phyloP scores from a whole-genome alignment of 2,329 filamentous ascomycete species.

The Aspergillus sojae region DNA sequence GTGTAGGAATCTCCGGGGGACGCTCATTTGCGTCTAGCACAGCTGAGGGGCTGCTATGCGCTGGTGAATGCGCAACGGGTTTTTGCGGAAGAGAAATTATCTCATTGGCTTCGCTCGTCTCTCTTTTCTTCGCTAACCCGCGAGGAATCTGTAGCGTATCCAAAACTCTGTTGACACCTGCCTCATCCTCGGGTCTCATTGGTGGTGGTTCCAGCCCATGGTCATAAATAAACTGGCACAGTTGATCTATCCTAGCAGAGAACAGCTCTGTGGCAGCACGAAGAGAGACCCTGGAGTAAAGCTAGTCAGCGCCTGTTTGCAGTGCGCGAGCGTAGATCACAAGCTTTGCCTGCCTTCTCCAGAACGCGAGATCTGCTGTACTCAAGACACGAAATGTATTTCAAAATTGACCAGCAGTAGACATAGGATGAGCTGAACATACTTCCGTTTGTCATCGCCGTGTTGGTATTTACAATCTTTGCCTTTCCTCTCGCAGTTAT shows the following conservation, averaged over 20 bases:
- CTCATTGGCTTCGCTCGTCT: neutral
- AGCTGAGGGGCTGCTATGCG: slow-evolving; percentile 17
- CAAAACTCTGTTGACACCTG: slow-evolving; percentile 40
- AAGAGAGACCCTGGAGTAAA: slow-evolving; percentile 35
- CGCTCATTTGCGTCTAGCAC: slow-evolving; percentile 4
- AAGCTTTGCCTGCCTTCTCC: slow-evolving; percentile 3
- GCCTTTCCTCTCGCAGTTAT: slow-evolving; percentile 42
- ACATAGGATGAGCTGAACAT: slow-evolving; percentile 17
- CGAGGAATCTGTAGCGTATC: slow-evolving; percentile 41
- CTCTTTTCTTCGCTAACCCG: slow-evolving; percentile 20
- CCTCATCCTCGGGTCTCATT: slow-evolving; percentile 43
- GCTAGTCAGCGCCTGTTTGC: slow-evolving; percentile 8
- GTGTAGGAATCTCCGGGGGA: slow-evolving; percentile 10
- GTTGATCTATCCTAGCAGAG: slow-evolving; percentile 41
- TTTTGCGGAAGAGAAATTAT: neutral
- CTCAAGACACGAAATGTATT: neutral
- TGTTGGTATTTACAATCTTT: slow-evolving; percentile 44
- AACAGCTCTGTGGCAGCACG: slow-evolving; percentile 41
- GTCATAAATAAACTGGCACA: slow-evolving; percentile 45
- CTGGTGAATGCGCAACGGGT: slow-evolving; percentile 10
- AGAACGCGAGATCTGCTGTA: neutral
- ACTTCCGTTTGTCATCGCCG: slow-evolving; percentile 46
- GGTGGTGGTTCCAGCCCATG: slow-evolving; percentile 42
- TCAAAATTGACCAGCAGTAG: neutral
- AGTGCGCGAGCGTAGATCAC: neutral